Evolutionary conservation across 352 stramenopile species (phyloP).

Genomic region (Chrysophaeum taylorii): DNA sequence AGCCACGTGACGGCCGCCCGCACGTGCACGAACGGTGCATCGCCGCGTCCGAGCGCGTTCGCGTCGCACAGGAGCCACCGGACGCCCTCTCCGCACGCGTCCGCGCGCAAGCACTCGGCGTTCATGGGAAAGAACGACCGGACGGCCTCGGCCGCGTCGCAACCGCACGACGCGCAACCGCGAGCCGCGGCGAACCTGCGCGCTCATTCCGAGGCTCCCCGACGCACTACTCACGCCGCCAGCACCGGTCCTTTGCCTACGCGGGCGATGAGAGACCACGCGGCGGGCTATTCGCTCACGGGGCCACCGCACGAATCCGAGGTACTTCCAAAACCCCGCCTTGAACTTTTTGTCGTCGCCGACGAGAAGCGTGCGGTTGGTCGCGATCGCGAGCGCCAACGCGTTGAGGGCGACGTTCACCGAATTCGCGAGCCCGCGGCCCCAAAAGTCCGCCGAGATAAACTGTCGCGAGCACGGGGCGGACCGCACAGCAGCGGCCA

Average conservation of each 20-base stretch:
- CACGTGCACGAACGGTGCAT: background rate
- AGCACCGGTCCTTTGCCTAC: background rate
- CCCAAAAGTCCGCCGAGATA: background rate
- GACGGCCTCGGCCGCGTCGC: background rate
- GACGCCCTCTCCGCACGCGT: background rate
- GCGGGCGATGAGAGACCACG: too few relatives aligned
- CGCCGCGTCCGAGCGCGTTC: background rate
- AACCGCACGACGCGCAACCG: background rate
- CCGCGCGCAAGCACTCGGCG: background rate
- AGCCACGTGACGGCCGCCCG: background rate
- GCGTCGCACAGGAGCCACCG: slow-evolving; percentile 1
- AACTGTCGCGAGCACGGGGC: background rate
- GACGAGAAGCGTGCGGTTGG: slow-evolving; percentile 1
- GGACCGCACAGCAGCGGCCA: background rate
- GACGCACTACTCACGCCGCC: too few relatives aligned
- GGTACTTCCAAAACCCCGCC: background rate
- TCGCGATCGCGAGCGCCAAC: background rate
- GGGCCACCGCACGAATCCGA: background rate
- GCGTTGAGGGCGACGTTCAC: slow-evolving; percentile 6
- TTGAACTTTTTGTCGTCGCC: background rate
- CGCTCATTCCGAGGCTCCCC: too few relatives aligned
- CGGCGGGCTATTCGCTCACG: too few relatives aligned
- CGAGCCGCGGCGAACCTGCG: background rate
- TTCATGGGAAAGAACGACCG: background rate
- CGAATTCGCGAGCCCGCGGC: background rate